These are phyloP conservation scores for Hortaea werneckii DNA, from an alignment of 2,329 filamentous ascomycete genomes.

Conservation along the genomic window DNA sequence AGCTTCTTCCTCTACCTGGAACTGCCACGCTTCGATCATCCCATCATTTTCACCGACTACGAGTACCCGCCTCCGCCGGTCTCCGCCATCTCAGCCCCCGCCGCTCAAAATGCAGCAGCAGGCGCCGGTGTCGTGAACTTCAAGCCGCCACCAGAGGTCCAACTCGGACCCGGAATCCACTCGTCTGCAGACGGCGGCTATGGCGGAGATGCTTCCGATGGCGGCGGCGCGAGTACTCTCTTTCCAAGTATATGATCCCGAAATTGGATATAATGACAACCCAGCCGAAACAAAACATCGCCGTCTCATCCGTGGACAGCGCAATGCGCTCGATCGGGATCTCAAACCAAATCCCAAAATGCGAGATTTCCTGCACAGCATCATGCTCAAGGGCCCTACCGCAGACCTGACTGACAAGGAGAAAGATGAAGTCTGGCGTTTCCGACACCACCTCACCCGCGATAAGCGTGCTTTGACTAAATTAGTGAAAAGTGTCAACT, in stretches of 20 bases:
- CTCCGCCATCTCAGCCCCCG: constrained; percentile 50
- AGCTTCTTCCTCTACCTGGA: constrained; percentile 82
- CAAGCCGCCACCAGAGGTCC: constrained; percentile 78
- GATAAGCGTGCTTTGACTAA: constrained; percentile 86
- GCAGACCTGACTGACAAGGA: constrained; percentile 81
- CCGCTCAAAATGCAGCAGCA: constrained; percentile 54
- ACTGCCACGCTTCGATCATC: constrained; percentile 88
- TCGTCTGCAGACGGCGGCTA: constrained; percentile 41
- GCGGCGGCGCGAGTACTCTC: constrained; percentile 49
- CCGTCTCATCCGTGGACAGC: constrained; percentile 78
- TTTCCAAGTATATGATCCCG: constrained; percentile 84
- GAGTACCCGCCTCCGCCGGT: constrained; percentile 81
- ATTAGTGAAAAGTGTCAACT: constrained; percentile 95
- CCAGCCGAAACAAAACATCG: constrained; percentile 93
- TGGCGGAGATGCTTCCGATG: constrained; percentile 39
- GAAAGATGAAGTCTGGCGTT: constrained; percentile 95
- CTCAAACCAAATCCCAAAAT: constrained; percentile 94
- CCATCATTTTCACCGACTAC: constrained; percentile 87
- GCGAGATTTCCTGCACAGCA: constrained; percentile 79
- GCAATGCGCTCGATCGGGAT: constrained; percentile 88
- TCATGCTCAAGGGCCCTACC: constrained; percentile 87
- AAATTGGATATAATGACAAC: constrained; percentile 80
- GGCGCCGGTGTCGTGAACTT: constrained; percentile 41
- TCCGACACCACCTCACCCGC: constrained; percentile 83
- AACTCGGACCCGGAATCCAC: constrained; percentile 82